Evolutionary conservation across 1,284 basidiomycete genomes (phyloP).

Genomic region (Kalmanozyma brasiliensis): DNA sequence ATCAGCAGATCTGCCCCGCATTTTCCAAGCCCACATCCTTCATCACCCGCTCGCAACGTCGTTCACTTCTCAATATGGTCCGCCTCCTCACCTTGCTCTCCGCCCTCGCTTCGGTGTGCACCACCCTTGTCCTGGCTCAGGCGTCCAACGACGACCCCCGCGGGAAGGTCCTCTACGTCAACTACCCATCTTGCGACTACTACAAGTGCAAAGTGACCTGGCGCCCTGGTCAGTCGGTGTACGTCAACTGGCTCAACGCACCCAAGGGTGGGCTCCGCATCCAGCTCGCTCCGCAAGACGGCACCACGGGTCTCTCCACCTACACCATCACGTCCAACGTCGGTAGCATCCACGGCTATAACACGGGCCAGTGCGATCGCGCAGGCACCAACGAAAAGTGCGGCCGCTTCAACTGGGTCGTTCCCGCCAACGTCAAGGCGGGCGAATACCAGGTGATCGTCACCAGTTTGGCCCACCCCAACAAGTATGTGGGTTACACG

Average conservation of each 20-base stretch:
- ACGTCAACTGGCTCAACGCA: conserved; percentile 47
- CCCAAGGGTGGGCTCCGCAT: conserved; percentile 37
- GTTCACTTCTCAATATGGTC: conserved; percentile 18
- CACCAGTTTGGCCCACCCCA: conserved; percentile 16
- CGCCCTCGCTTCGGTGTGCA: conserved; percentile 2
- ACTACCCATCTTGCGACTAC: conserved; percentile 32
- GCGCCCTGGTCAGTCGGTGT: conserved; percentile 12
- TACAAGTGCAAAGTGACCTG: conserved; percentile 41
- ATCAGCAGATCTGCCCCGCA: conserved; percentile 2
- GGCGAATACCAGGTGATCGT: conserved; percentile 41
- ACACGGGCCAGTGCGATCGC: conserved; percentile 21
- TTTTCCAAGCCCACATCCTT: background rate
- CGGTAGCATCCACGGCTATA: conserved; percentile 20
- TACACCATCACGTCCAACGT: conserved; percentile 44
- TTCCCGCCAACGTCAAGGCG: conserved; percentile 17
- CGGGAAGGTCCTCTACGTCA: conserved; percentile 46
- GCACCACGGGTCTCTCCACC: conserved; percentile 19
- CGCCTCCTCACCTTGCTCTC: conserved; percentile 9
- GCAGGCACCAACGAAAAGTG: conserved; percentile 34
- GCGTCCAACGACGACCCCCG: conserved; percentile 38
- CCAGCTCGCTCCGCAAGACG: conserved; percentile 41
- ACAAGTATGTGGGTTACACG: conserved; percentile 35
- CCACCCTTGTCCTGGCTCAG: conserved; percentile 11
- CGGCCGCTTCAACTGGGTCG: conserved; percentile 31
- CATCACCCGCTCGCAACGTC: background rate